Evolutionary conservation across 768 basidiomycete species (phyloP).

Genomic region (Calocera viscosa): DNA sequence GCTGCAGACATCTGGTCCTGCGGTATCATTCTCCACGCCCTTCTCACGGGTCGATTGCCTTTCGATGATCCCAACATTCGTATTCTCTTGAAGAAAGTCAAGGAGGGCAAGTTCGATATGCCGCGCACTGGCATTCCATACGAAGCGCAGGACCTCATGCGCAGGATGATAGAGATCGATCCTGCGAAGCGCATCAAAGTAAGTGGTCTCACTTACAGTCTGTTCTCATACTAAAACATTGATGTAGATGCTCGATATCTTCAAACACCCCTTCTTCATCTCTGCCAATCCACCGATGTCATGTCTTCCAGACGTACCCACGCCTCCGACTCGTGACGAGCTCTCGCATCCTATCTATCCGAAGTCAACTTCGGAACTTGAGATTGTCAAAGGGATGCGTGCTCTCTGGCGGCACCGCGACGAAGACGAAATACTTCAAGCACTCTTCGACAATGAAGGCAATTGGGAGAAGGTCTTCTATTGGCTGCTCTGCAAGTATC

Average conservation of each 20-base stretch:
- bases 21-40: slow-evolving; percentile 82
- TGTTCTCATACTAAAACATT: neutral
- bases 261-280: slow-evolving; percentile 68
- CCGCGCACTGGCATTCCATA: slow-evolving; percentile 68
- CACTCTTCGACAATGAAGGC: slow-evolving; percentile 34
- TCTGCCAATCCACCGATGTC: slow-evolving; percentile 36
- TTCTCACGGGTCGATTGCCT: slow-evolving; percentile 80
- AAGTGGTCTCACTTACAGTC: slow-evolving; percentile 21
- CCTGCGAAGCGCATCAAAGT: slow-evolving; percentile 70
- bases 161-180: slow-evolving; percentile 81
- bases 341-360: slow-evolving; percentile 60
- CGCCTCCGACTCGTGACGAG: slow-evolving; percentile 51
- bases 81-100: slow-evolving; percentile 69
- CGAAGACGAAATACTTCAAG: slow-evolving; percentile 21
- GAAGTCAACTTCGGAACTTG: slow-evolving; percentile 57
- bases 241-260: slow-evolving; percentile 69
- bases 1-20: slow-evolving; percentile 96
- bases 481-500: slow-evolving; percentile 64
- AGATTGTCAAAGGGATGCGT: slow-evolving; percentile 62
- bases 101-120: slow-evolving; percentile 71
- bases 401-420: slow-evolving; percentile 61
- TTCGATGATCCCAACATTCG: slow-evolving; percentile 83
- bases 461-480: slow-evolving; percentile 81
- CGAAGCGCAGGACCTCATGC: slow-evolving; percentile 71
- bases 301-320: slow-evolving; percentile 26